phyloP scores from a whole-genome alignment of 2,329 filamentous ascomycete species.

The Claviceps capensis region DNA sequence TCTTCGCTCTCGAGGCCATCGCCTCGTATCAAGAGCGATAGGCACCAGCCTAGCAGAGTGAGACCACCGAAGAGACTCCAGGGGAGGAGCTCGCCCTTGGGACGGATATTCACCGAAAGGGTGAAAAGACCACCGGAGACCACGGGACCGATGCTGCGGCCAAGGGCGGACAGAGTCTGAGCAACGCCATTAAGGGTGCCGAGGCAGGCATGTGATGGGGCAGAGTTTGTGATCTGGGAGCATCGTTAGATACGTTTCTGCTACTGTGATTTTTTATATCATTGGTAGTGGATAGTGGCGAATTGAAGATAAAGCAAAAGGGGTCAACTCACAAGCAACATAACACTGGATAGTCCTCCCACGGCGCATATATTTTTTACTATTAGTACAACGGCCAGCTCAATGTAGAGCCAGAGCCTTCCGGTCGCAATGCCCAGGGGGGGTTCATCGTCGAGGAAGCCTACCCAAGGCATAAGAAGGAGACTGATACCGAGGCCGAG shows the following conservation, averaged over 20 bases:
- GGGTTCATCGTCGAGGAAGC: slow-evolving; percentile 51
- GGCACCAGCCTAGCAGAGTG: slow-evolving; percentile 63
- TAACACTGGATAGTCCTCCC: slow-evolving; percentile 76
- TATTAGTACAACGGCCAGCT: slow-evolving; percentile 68
- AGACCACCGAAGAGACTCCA: slow-evolving; percentile 84
- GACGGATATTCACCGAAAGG: slow-evolving; percentile 55
- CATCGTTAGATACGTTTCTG: neutral
- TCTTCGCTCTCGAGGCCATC: slow-evolving; percentile 46
- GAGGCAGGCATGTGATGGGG: slow-evolving; percentile 70
- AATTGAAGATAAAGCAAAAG: neutral
- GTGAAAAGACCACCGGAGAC: slow-evolving; percentile 79
- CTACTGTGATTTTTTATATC: neutral
- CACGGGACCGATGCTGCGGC: slow-evolving; percentile 78
- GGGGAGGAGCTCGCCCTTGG: slow-evolving; percentile 71
- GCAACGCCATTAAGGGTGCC: slow-evolving; percentile 88
- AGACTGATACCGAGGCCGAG: slow-evolving; percentile 73
- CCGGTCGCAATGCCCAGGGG: slow-evolving; percentile 46
- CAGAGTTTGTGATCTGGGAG: slow-evolving; percentile 76
- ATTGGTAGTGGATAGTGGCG: too few species aligned
- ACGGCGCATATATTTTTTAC: slow-evolving; percentile 86
- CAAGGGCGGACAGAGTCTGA: slow-evolving; percentile 83
- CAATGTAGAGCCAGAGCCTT: slow-evolving; percentile 59
- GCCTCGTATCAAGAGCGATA: slow-evolving; percentile 66
- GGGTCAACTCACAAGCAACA: slow-evolving; percentile 59
- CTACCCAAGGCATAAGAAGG: slow-evolving; percentile 78